phyloP scores from a whole-genome alignment of 139 green algal species.

The Mesostigma viride region DNA sequence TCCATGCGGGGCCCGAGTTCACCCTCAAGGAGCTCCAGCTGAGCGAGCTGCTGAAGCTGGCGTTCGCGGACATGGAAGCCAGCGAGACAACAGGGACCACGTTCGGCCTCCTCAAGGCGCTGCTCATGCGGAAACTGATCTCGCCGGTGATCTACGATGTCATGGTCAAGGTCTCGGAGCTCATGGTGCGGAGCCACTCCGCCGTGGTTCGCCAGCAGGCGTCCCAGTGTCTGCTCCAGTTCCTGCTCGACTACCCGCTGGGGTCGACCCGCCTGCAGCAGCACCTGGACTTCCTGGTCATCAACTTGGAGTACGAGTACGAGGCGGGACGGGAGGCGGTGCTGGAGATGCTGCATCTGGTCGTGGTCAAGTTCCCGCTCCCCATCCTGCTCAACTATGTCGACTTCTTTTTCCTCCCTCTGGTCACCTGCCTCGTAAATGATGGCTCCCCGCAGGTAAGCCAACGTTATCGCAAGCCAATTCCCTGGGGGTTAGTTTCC shows the following conservation, averaged over 20 bases:
- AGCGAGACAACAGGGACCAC: conserved; percentile 32
- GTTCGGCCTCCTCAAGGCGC: conserved; percentile 61
- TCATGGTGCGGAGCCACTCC: conserved; percentile 34
- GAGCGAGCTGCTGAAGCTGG: conserved; percentile 55
- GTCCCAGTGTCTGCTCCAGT: conserved; percentile 63
- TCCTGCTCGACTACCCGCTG: conserved; percentile 88
- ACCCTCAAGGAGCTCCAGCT: conserved; percentile 44
- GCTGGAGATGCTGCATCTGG: conserved; percentile 56
- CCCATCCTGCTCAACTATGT: conserved; percentile 46
- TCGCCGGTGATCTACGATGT: conserved; percentile 84
- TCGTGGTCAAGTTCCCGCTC: conserved; percentile 72
- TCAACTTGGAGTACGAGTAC: conserved; percentile 49
- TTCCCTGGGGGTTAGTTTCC: too few species aligned
- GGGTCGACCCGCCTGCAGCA: conserved; percentile 46
- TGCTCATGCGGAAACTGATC: conserved; percentile 62
- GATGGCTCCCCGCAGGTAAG: conserved; percentile 49
- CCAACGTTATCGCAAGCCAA: too few species aligned
- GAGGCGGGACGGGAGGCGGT: conserved; percentile 38
- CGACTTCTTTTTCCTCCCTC: conserved; percentile 61
- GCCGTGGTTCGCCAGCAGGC: conserved; percentile 43
- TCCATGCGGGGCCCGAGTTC: conserved; percentile 43
- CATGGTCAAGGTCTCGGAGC: conserved; percentile 61
- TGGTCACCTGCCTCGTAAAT: conserved; percentile 66
- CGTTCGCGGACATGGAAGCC: conserved; percentile 64
- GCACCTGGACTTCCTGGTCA: conserved; percentile 64